Conservation (phyloP, 176 grass and related monocot genomes). For the Avena sativa region DNA sequence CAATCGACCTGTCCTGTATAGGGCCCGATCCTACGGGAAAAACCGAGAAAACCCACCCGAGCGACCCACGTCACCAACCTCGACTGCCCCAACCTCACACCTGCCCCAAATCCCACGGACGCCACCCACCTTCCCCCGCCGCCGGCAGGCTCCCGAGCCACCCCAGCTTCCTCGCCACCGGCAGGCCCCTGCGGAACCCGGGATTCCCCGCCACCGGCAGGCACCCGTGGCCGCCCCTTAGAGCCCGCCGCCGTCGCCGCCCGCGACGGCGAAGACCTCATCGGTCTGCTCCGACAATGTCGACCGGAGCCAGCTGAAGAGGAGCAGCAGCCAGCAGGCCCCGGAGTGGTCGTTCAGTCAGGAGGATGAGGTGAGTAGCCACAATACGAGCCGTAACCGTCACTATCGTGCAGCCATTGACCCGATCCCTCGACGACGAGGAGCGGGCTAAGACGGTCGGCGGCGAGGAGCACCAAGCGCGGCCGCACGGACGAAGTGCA, state of each 20-base stretch:
- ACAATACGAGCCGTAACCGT: neutral
- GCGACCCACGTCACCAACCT: too few relatives aligned
- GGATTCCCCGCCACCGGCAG: too few relatives aligned
- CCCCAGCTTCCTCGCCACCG: too few relatives aligned
- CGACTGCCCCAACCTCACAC: too few relatives aligned
- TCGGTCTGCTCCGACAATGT: conserved; percentile 57
- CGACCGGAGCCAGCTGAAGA: conserved; percentile 27
- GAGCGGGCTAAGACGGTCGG: conserved; percentile 21
- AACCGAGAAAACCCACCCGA: too few relatives aligned
- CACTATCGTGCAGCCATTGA: neutral
- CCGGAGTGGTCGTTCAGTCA: conserved; percentile 39
- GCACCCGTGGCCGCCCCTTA: too few relatives aligned
- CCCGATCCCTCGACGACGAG: conserved; percentile 41
- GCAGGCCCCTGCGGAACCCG: too few relatives aligned
- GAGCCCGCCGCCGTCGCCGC: neutral
- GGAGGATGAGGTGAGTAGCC: conserved; percentile 42
- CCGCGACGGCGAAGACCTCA: conserved; percentile 25
- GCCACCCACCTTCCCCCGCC: too few relatives aligned
- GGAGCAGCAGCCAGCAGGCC: neutral
- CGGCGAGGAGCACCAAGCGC: conserved; percentile 44
- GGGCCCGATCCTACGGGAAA: too few relatives aligned
- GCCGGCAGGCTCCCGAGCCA: too few relatives aligned
- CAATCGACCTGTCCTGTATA: too few relatives aligned
- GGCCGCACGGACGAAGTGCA: conserved; percentile 53
- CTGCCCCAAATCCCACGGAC: too few relatives aligned